Conservation (phyloP, 2,329 filamentous ascomycete species). For the Claviceps fusiformis region DNA sequence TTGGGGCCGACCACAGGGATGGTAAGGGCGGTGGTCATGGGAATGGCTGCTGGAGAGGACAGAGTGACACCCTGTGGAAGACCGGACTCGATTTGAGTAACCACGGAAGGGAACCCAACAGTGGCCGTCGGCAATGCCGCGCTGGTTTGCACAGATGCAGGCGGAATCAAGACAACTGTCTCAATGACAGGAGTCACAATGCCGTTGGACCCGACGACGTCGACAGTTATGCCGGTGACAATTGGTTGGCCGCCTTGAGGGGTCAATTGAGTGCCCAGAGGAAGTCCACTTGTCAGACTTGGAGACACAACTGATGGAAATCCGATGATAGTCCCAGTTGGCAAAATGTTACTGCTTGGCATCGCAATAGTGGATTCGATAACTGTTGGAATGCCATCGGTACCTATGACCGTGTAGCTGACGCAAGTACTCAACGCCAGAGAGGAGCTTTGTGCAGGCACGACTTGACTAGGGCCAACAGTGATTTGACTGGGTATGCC, state of each 20-base stretch:
- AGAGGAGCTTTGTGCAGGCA: background rate
- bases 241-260: conserved; percentile 8
- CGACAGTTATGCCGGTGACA: conserved; percentile 18
- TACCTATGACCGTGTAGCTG: conserved; percentile 16
- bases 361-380: conserved; percentile 19
- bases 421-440: conserved; percentile 16
- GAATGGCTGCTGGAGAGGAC: conserved; percentile 5
- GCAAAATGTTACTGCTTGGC: conserved; percentile 10
- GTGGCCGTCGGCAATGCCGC: conserved; percentile 7
- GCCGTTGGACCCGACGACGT: conserved; percentile 20
- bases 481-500: conserved; percentile 12
- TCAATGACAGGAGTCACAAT: conserved; percentile 16
- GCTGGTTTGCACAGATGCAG: background rate
- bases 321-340: conserved; percentile 8
- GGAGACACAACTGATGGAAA: conserved; percentile 9
- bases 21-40: conserved; percentile 17
- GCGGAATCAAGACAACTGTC: conserved; percentile 13
- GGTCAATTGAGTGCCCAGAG: conserved; percentile 8
- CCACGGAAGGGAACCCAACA: conserved; percentile 9
- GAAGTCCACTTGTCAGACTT: conserved; percentile 6
- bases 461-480: conserved; percentile 1
- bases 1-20: conserved; percentile 18
- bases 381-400: conserved; percentile 16
- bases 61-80: conserved; percentile 11
- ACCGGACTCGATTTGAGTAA: conserved; percentile 8